Percentiles rank a stretch among this genome's conserved stretches.
Evolutionary conservation across 1,139 yeast genomes (phyloP).

Genomic region (Kodamaea plutei): DNA sequence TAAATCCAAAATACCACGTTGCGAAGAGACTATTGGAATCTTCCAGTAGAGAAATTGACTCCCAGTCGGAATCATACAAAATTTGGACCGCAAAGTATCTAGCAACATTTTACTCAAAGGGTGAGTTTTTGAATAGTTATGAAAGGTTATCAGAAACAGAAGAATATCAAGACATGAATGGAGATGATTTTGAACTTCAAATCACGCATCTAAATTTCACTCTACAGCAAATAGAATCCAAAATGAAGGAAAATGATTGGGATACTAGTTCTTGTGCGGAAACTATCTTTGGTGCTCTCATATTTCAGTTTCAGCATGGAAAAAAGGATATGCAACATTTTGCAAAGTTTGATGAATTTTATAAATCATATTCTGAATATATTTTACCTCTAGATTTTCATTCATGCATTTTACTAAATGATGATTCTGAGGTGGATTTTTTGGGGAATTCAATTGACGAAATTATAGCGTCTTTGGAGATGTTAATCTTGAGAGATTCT

Average conservation of each 20-base stretch:
- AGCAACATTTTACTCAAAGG: too few species aligned
- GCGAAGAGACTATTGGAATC: constrained; percentile 19
- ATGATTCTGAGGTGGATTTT: constrained; percentile 15
- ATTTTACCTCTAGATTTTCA: constrained; percentile 33
- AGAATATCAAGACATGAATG: constrained; percentile 10
- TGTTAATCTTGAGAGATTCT: constrained; percentile 4
- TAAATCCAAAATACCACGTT: constrained; percentile 12
- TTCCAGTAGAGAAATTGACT: constrained; percentile 7
- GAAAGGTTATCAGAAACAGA: too few species aligned
- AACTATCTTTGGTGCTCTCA: constrained; percentile 34
- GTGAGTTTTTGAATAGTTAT: too few species aligned
- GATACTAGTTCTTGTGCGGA: constrained; percentile 31
- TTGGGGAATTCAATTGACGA: constrained; percentile 13
- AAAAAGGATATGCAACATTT: constrained; percentile 15
- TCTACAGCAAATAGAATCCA: not conserved
- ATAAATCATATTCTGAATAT: constrained; percentile 12
- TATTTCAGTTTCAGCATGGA: constrained; percentile 17
- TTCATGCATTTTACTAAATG: constrained; percentile 28
- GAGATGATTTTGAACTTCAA: constrained; percentile 7
- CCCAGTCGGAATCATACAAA: too few species aligned
- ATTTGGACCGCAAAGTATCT: too few species aligned
- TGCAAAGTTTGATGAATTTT: constrained; percentile 16
- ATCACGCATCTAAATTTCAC: not conserved
- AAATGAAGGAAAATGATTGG: constrained; percentile 10
- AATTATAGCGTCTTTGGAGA: constrained; percentile 12